Evolutionary conservation across 495 filamentous ascomycete genomes (phyloP), one percentile per base, ranked within the genome.

Genomic region (Copromyces sp.): DNA sequence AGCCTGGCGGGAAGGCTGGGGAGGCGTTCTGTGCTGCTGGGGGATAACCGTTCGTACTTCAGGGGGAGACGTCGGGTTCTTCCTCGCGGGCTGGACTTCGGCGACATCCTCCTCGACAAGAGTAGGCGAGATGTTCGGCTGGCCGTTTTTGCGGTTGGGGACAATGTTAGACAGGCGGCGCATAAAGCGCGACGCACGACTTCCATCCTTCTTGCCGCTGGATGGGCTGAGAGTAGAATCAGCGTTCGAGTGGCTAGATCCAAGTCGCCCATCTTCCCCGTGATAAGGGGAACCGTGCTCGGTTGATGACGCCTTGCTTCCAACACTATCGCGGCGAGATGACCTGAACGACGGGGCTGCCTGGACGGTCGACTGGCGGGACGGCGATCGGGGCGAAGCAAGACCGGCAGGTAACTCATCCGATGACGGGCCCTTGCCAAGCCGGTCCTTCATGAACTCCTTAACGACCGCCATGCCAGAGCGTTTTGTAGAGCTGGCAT

Each of bases 131-230:
- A 91, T 86, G 2, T 80, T 75, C 35, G 87, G 85, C 9, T 86
- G 81, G 9, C 87, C 77, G 76, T 84, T 90, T 78, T 91, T 91
- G 70, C 80, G 88, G 32, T 81, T 84, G 0, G 87, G 84, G 39
- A 86, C 88, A 17, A 85, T 86, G 70, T 87, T 90, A 40, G 91
- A 94, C 83, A 97, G 90, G 20, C 93, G 90, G 59, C 92, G 90
- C 78, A 97, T 90, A 47, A 97, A 86, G 35, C 93, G 90, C 72
- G 89, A 91, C 40, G 91, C 89, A 84, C 78, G 90, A 87, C 77
- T 87, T 84, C 74, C 81, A 17, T 80, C 80, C 71, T 88, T 91
- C 84, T 91, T 92, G 12, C 90, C 89, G 14, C 71, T 70, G 35
- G 69, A 76, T 0, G 78, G 79, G 74, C 78, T 77, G 39, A 74